Evolutionary conservation across 2,329 filamentous ascomycete species (phyloP).

Genomic region (Colletotrichum sp.): DNA sequence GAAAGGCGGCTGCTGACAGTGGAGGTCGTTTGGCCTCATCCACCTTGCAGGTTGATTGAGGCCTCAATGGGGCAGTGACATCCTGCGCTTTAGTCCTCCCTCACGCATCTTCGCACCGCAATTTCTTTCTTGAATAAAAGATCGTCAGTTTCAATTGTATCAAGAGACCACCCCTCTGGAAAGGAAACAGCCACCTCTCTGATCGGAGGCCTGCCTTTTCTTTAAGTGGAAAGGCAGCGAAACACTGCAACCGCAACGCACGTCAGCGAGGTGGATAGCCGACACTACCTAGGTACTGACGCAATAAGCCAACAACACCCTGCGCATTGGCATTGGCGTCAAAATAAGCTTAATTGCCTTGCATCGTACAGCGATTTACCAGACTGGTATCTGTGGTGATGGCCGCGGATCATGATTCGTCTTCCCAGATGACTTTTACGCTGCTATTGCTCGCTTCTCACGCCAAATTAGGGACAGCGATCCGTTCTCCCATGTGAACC

Average conservation of each 20-base stretch:
- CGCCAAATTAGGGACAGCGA: not conserved
- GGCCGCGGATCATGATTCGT: not conserved
- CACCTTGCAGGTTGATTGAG: not conserved
- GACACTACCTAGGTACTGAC: not conserved
- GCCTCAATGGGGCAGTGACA: not conserved
- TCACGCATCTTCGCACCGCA: not conserved
- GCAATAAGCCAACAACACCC: not conserved
- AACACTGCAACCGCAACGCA: not conserved
- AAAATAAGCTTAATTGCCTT: not conserved
- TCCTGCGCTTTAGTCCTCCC: not conserved
- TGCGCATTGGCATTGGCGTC: not conserved
- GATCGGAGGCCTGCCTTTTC: not conserved
- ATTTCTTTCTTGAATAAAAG: not conserved
- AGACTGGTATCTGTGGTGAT: not conserved
- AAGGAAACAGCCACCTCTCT: not conserved
- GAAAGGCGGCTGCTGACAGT: not conserved
- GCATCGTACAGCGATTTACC: not conserved
- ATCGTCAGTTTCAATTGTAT: not conserved
- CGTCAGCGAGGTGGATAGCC: not conserved
- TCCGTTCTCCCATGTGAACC: fast-evolving
- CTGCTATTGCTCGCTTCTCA: not conserved
- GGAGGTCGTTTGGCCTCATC: not conserved
- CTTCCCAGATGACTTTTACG: not conserved
- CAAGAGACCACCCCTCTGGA: not conserved
- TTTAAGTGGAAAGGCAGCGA: not conserved